phyloP scores from a whole-genome alignment of 352 stramenopile genomes.

The Elongisporangium prolatum region DNA sequence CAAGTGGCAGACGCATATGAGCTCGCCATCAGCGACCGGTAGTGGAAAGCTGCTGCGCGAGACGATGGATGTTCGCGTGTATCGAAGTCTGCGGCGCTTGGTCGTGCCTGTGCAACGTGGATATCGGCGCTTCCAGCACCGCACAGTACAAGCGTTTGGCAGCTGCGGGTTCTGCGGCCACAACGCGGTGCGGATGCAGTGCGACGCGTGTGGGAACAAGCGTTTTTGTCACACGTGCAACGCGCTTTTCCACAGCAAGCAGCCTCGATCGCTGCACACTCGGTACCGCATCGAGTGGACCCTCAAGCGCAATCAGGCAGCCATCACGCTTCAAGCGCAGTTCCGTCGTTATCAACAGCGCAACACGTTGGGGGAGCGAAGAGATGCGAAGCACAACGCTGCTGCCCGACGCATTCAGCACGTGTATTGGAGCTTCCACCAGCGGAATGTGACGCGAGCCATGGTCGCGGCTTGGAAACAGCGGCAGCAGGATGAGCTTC shows the following conservation, averaged over 20 bases:
- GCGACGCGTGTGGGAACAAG: constrained; percentile 26
- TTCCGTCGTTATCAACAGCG: constrained; percentile 34
- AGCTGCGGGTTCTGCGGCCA: constrained; percentile 38
- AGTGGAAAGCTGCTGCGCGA: not conserved
- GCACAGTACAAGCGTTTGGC: constrained; percentile 14
- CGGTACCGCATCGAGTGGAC: constrained; percentile 24
- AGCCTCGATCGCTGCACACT: constrained; percentile 10
- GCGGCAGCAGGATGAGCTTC: constrained; percentile 12
- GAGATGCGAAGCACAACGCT: constrained; percentile 7
- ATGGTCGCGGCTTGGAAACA: constrained; percentile 20
- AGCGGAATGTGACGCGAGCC: constrained; percentile 29
- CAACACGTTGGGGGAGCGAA: constrained; percentile 22
- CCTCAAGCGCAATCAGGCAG: constrained; percentile 20
- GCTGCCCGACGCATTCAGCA: constrained; percentile 35
- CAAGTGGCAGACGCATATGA: constrained; percentile 6
- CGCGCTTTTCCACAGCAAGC: constrained; percentile 23
- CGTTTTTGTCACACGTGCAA: constrained; percentile 47
- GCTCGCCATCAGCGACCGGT: not conserved
- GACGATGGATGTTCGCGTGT: constrained; percentile 21
- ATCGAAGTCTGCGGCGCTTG: constrained; percentile 21
- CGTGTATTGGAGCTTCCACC: constrained; percentile 22
- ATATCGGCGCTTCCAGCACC: constrained; percentile 33
- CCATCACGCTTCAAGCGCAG: constrained; percentile 34
- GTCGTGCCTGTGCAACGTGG: constrained; percentile 25
- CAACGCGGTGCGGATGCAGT: constrained; percentile 32